Evolutionary conservation across 768 basidiomycete species (phyloP).

Genomic region (Leccinum broughii): DNA sequence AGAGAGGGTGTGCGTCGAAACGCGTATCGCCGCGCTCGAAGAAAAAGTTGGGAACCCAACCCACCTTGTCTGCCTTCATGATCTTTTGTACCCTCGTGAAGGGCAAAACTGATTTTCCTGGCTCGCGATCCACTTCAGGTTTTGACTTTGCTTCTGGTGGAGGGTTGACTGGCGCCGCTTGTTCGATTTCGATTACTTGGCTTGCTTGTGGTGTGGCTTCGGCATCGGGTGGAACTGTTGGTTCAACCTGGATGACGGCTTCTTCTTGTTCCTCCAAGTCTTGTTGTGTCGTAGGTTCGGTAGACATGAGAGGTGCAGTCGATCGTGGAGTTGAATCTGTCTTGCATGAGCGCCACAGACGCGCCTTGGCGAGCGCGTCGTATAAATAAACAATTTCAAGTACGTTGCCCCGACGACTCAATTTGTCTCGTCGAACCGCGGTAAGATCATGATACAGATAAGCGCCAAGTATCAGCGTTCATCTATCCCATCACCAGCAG

Average conservation of each 20-base stretch:
- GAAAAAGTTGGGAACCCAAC: slow-evolving; percentile 15
- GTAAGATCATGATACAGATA: no score
- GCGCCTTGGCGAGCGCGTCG: not conserved
- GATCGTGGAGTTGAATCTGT: not conserved
- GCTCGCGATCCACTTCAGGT: slow-evolving; percentile 35
- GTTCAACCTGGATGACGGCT: slow-evolving; percentile 1
- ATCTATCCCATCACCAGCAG: not conserved
- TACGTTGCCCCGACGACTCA: not conserved
- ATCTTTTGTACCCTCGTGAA: slow-evolving; percentile 80
- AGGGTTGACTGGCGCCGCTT: slow-evolving; percentile 7
- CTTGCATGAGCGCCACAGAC: slow-evolving; percentile 8
- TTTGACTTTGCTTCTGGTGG: slow-evolving; percentile 21
- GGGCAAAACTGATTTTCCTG: slow-evolving; percentile 75
- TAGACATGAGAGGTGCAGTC: slow-evolving; percentile 13
- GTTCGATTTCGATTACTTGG: slow-evolving; percentile 9
- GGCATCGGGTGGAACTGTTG: slow-evolving; percentile 6
- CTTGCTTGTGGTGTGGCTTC: not conserved
- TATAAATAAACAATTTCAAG: slow-evolving; percentile 1
- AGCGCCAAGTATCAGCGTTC: not conserved
- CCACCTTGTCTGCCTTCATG: slow-evolving; percentile 81
- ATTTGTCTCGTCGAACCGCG: not conserved
- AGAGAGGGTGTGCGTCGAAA: not conserved
- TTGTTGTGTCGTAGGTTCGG: slow-evolving; percentile 8
- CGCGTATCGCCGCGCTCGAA: not conserved
- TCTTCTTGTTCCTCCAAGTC: slow-evolving; percentile 5